Evolutionary conservation across 2,329 filamentous ascomycete genomes (phyloP).

Genomic region (Exophiala sp.): DNA sequence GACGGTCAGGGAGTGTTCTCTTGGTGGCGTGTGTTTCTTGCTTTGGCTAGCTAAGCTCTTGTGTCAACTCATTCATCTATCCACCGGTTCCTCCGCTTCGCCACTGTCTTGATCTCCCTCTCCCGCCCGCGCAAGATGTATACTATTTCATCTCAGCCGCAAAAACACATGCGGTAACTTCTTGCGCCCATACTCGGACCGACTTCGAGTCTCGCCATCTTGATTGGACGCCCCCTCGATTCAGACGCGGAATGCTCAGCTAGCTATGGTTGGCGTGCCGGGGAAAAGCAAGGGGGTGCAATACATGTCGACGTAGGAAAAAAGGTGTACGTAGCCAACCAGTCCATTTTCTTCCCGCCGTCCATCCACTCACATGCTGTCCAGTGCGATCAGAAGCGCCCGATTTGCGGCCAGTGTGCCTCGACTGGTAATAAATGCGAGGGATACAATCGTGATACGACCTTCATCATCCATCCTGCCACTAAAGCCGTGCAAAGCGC

Average conservation of each 20-base stretch:
- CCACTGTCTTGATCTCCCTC: neutral
- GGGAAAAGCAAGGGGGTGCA: slow-evolving; percentile 61
- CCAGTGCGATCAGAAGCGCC: slow-evolving; percentile 58
- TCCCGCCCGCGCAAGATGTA: slow-evolving; percentile 10
- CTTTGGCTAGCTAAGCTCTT: slow-evolving; percentile 2
- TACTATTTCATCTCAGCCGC: neutral
- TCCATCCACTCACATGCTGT: slow-evolving; percentile 4
- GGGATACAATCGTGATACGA: slow-evolving; percentile 57
- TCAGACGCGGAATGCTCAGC: slow-evolving; percentile 5
- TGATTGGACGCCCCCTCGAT: neutral
- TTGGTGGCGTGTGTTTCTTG: no score
- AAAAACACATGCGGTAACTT: slow-evolving; percentile 6
- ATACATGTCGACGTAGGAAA: slow-evolving; percentile 54
- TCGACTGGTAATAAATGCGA: slow-evolving; percentile 53
- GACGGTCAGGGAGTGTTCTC: no score
- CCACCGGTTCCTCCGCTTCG: neutral
- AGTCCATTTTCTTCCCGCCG: neutral
- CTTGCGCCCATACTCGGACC: slow-evolving; percentile 1
- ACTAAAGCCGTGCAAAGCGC: slow-evolving; percentile 22
- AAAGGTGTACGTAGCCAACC: slow-evolving; percentile 48
- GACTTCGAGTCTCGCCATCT: neutral
- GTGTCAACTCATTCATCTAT: neutral
- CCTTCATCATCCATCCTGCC: slow-evolving; percentile 49
- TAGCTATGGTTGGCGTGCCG: slow-evolving; percentile 54
- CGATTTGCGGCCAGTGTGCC: slow-evolving; percentile 56